Percentiles rank a stretch among this genome's conserved stretches.
Evolutionary conservation across 192 early-diverging fungal species (phyloP).

Genomic region (Chytriomyces sp.): DNA sequence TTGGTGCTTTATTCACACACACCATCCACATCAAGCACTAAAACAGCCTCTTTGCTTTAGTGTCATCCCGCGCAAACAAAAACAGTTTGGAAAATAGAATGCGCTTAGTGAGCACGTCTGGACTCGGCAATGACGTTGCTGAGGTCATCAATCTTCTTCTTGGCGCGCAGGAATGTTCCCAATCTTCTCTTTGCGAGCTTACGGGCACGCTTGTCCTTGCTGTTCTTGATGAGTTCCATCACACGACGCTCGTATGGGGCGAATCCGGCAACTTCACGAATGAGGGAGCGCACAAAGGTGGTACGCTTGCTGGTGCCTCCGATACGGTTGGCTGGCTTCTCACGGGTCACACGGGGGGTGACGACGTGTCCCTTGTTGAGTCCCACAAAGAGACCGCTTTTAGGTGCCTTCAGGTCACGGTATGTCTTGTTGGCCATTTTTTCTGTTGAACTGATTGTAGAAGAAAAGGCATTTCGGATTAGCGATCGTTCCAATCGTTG

Average conservation of each 20-base stretch:
- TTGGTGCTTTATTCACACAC: too few relatives aligned
- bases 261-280: slow-evolving; percentile 96
- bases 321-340: slow-evolving; percentile 77
- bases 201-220: slow-evolving; percentile 98
- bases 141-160: slow-evolving; percentile 98
- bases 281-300: slow-evolving; percentile 86
- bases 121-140: slow-evolving; percentile 87
- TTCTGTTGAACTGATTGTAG: background rate
- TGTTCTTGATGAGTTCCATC: slow-evolving; percentile 99
- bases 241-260: slow-evolving; percentile 98
- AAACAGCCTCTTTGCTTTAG: too few relatives aligned
- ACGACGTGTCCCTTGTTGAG: slow-evolving; percentile 91
- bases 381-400: slow-evolving; percentile 86
- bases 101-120: slow-evolving; percentile 71
- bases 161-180: slow-evolving; percentile 93
- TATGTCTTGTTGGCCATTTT: slow-evolving; percentile 2
- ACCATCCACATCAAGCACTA: too few relatives aligned
- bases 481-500: too few relatives aligned
- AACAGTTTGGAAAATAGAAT: too few relatives aligned
- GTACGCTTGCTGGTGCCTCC: slow-evolving; percentile 83
- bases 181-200: slow-evolving; percentile 97
- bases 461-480: too few relatives aligned
- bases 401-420: slow-evolving; percentile 41
- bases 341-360: slow-evolving; percentile 68
- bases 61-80: too few relatives aligned